These are phyloP conservation scores for Coccinonectria pachysandricola DNA, from an alignment of 2,329 filamentous ascomycete genomes.

Conservation along the genomic window DNA sequence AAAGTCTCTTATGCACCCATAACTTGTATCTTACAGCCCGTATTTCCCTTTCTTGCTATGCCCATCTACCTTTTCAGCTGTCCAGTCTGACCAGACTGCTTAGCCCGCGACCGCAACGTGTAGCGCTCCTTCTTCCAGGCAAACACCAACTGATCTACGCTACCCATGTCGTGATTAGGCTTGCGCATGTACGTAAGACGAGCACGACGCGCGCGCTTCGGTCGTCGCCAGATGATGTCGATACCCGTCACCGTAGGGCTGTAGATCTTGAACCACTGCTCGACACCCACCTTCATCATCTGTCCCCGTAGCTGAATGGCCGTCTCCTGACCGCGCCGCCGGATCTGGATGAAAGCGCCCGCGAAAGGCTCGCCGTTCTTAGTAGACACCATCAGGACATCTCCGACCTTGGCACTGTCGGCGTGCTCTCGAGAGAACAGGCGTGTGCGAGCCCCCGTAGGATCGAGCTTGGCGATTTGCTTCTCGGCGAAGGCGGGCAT, in stretches of 20 bases:
- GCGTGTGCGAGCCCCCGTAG: slow-evolving; percentile 67
- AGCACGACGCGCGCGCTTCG: slow-evolving; percentile 77
- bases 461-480: slow-evolving; percentile 70
- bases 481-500: slow-evolving; percentile 54
- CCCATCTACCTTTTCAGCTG: not conserved
- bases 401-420: slow-evolving; percentile 73
- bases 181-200: slow-evolving; percentile 85
- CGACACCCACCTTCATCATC: slow-evolving; percentile 75
- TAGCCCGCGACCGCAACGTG: slow-evolving; percentile 26
- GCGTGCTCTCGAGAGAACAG: slow-evolving; percentile 71
- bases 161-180: slow-evolving; percentile 78
- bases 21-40: slow-evolving; percentile 21
- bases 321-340: slow-evolving; percentile 79
- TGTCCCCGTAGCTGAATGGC: slow-evolving; percentile 79
- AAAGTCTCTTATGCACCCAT: slow-evolving; percentile 15
- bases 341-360: slow-evolving; percentile 79
- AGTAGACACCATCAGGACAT: slow-evolving; percentile 83
- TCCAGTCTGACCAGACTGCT: slow-evolving; percentile 16
- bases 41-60: too few species aligned
- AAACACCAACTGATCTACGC: slow-evolving; percentile 67
- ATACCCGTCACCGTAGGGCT: slow-evolving; percentile 81
- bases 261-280: slow-evolving; percentile 98
- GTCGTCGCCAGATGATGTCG: slow-evolving; percentile 80
- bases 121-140: slow-evolving; percentile 38
- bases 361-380: slow-evolving; percentile 76